phyloP scores from a whole-genome alignment of 495 filamentous ascomycete species.

The Penicillium manginii region DNA sequence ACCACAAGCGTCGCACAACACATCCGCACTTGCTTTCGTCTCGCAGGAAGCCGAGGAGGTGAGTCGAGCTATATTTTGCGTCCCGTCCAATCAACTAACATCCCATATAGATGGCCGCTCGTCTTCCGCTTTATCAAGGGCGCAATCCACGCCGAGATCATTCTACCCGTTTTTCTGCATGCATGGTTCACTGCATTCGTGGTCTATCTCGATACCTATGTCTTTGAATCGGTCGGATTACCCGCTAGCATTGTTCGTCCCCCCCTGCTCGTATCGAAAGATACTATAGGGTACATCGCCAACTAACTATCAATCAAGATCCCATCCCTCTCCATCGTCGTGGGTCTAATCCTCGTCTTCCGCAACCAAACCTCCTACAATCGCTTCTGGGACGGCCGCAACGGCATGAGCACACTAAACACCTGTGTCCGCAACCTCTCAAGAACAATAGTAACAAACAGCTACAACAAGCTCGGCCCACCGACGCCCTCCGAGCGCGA shows the following conservation, averaged over 20 bases:
- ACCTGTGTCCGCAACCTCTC: slow-evolving; percentile 67
- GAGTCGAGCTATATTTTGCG: background rate
- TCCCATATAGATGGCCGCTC: slow-evolving; percentile 62
- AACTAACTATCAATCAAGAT: slow-evolving; percentile 40
- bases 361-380: slow-evolving; percentile 74
- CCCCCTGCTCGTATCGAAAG: background rate
- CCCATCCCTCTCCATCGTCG: slow-evolving; percentile 77
- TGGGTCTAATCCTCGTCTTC: slow-evolving; percentile 82
- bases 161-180: slow-evolving; percentile 66
- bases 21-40: slow-evolving; percentile 48
- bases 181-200: slow-evolving; percentile 65
- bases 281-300: background rate
- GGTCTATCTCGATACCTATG: slow-evolving; percentile 63
- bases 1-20: slow-evolving; percentile 39
- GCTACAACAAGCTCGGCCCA: slow-evolving; percentile 33
- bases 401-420: slow-evolving; percentile 58
- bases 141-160: slow-evolving; percentile 68
- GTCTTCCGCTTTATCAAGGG: slow-evolving; percentile 77
- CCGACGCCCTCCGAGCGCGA: slow-evolving; percentile 48
- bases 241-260: slow-evolving; percentile 64
- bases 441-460: slow-evolving; percentile 57
- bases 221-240: slow-evolving; percentile 59
- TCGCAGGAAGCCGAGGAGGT: slow-evolving; percentile 63
- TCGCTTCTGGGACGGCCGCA: slow-evolving; percentile 72
- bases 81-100: slow-evolving; percentile 5